phyloP scores from a whole-genome alignment of 768 basidiomycete species.

The Lanmaoa rubissima region DNA sequence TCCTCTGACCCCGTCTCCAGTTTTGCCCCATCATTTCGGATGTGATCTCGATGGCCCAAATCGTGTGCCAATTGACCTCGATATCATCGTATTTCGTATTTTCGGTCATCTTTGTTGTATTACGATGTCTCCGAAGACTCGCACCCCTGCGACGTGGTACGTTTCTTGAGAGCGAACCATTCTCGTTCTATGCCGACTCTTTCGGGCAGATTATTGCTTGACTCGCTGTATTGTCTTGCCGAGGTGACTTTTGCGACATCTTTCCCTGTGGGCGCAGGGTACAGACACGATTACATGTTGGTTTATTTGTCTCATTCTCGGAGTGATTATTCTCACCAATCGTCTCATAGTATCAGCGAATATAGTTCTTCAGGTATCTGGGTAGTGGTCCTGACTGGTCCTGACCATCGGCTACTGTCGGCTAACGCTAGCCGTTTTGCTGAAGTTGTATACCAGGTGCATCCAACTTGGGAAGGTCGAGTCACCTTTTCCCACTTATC shows the following conservation, averaged over 20 bases:
- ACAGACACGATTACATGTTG: not conserved
- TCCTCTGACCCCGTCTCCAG: conserved; percentile 6
- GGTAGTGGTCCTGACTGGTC: too few relatives aligned
- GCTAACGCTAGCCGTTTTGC: too few relatives aligned
- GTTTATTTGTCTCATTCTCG: not conserved
- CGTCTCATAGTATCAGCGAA: not conserved
- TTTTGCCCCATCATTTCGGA: conserved; percentile 24
- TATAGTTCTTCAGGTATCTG: too few relatives aligned
- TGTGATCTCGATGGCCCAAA: conserved; percentile 17
- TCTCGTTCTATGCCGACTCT: not conserved
- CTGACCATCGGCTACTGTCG: too few relatives aligned
- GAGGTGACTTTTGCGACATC: not conserved
- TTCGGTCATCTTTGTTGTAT: conserved; percentile 4
- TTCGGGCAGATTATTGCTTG: conserved; percentile 5
- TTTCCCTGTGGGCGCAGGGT: not conserved
- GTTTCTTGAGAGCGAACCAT: not conserved
- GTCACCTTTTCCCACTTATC: not conserved
- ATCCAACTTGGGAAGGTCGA: not conserved
- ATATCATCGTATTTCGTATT: conserved; percentile 15
- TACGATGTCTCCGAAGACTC: conserved; percentile 1
- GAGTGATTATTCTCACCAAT: not conserved
- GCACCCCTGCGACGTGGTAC: conserved; percentile 9
- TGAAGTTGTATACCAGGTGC: not conserved
- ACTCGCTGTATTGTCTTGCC: not conserved
- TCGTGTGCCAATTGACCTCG: conserved; percentile 12